Conservation (phyloP, 169 alveolate genomes). For the Cyclospora cayetanensis region DNA sequence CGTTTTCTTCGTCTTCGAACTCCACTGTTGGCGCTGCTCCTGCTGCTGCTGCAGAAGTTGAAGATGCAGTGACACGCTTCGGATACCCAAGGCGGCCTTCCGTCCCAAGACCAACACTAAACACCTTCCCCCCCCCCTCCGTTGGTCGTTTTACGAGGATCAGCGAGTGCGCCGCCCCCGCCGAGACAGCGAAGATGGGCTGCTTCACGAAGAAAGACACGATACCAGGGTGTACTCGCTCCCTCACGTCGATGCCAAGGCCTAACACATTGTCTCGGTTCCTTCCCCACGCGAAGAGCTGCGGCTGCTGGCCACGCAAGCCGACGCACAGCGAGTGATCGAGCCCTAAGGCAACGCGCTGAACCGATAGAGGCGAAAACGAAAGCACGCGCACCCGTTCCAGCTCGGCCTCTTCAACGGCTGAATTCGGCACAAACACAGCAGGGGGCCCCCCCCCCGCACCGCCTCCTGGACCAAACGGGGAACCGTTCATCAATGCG, state of each 20-base stretch:
- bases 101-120: constrained; percentile 84
- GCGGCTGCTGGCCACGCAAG: constrained; percentile 45
- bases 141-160: constrained; percentile 41
- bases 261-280: constrained; percentile 64
- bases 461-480: background rate
- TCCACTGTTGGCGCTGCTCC: background rate
- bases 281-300: constrained; percentile 64
- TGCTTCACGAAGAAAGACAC: constrained; percentile 12
- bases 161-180: constrained; percentile 65
- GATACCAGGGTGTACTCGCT: constrained; percentile 51
- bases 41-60: constrained; percentile 7
- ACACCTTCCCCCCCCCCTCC: constrained; percentile 80
- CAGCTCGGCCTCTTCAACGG: background rate
- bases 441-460: constrained; percentile 35
- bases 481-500: constrained; percentile 10
- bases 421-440: constrained; percentile 8
- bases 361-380: background rate
- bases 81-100: constrained; percentile 83
- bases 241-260: constrained; percentile 36
- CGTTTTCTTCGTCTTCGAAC: constrained; percentile 53
- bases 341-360: constrained; percentile 42
- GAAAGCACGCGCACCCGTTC: background rate
- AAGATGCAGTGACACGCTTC: background rate
- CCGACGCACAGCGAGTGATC: constrained; percentile 47
- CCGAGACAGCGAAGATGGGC: constrained; percentile 23